Evolutionary conservation across 106 monocot species (phyloP), one percentile per base, ranked within the genome.

Genomic region (Apostasia ramifera): DNA sequence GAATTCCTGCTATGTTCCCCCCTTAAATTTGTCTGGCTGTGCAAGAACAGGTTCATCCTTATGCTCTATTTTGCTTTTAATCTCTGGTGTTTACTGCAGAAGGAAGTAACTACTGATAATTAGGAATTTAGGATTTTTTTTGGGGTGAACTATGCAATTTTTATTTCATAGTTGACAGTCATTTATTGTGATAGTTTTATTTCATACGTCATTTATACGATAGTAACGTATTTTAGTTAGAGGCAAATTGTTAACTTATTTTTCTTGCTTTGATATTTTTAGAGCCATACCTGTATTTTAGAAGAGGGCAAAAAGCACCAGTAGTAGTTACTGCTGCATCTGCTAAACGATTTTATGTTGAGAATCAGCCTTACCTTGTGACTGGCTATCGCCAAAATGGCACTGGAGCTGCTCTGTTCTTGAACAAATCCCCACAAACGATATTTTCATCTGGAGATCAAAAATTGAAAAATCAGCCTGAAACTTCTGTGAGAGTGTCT

Each of bases 241-340:
- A 10, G 26, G 26, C 26, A 26, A 26, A 26, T 26, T 69, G 41
- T 71, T 14, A 66, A 13, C 4, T 48, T 43, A 43, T 57, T 1
- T 46, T 73, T 66, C 61, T 47, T 76, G 65, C 3, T 68, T 44
- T 71, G 11, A 63, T 76, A 6, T 44, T 14, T 43, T 73, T 72
- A 98, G 98, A 98, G 61, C 98, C 98, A 47, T 98, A 93, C 68
- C 26, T 26, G 26, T 80, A 82, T 71, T 87, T 87, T 63, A 84
- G 97, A 75, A 83, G 89, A 72, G 90, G 89, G 57, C 90, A 85
- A 74, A 93, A 84, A 71, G 87, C 89, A 68, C 90, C 93, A 4
- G 87, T 93, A 68, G 77, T 85, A 57, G 78, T 98, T 73, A 80
- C 80, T 71, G 79, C 98, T 63, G 85, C 93, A 77, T 90, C 90